Base-by-base conservation (phyloP, 768 basidiomycete species). In the Hortiboletus campestris region DNA sequence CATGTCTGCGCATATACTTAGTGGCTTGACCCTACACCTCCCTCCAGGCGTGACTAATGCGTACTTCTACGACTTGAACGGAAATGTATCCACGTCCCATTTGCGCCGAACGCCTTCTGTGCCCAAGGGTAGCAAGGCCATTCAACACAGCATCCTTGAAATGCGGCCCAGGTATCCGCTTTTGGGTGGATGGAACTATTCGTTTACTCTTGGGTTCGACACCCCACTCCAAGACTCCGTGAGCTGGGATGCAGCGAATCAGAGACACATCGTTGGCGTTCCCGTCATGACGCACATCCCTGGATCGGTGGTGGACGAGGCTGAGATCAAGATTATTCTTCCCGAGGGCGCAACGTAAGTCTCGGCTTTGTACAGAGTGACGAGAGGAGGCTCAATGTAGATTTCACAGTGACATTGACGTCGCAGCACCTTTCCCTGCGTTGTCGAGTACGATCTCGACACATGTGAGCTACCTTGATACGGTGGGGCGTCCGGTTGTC, bases 101-200 rank as follows among this genome's bases (percentile, higher is more conserved):
- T 82, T 98, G 63, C 86, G 93, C 17, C 75, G 76, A 39, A 79
- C 84, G 1, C 86, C 88, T 40, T 83, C 88, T 7, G 75, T 80
- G 7, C 77, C 86, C 4, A 84, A 84, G 63, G 78, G 78, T n/a
- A 72, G 73, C 55, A 78, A 77, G 53, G 72, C 74, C 14, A 78
- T 76, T 53, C 78, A 82, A 42, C 78, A 79, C 64, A 90, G 90
- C 50, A 59, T 88, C 22, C 78, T 99, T 25, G 94, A 98, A 64
- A 69, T 98, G 46, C 80, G 79, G 39, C 96, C 97, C 0, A 83
- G 97, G 43, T 99, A 94, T 72, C 97, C 97, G 32, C 66, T 99
- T 43, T 71, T 98, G 63, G 97, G 97, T 31, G 94, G 96, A 41
- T 99, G 97, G 97, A 98, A 97, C 67, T 98, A 96, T 72, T 85